Conservation (phyloP, 2,329 filamentous ascomycete species). For the Erysiphe pulchra region DNA sequence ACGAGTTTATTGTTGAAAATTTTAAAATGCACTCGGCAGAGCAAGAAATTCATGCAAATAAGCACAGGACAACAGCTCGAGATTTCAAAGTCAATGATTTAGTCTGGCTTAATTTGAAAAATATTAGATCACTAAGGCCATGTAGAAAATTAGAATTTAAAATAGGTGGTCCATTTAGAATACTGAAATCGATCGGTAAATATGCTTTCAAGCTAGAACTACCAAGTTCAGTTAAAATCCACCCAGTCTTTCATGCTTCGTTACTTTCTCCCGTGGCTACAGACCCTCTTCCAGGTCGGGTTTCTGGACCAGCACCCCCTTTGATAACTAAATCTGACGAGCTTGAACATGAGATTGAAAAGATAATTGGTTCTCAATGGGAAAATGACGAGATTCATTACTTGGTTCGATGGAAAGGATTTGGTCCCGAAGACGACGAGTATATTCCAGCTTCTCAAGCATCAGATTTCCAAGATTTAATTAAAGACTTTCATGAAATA, state of each 20-base stretch:
- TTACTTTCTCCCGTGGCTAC: not conserved
- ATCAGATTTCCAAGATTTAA: not conserved
- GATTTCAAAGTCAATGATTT: not conserved
- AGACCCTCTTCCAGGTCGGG: not conserved
- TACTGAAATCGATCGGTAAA: not conserved
- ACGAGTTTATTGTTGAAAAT: not conserved
- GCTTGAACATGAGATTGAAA: not conserved
- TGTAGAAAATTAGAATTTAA: not conserved
- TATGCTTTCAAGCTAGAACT: not conserved
- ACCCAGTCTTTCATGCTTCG: not conserved
- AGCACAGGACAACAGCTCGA: not conserved
- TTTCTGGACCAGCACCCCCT: not conserved
- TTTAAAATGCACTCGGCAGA: not conserved
- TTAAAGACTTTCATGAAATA: not conserved
- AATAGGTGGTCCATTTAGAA: not conserved
- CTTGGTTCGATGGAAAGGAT: not conserved
- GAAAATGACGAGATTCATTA: not conserved
- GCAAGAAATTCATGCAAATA: not conserved
- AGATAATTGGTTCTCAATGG: not conserved
- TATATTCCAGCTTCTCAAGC: not conserved
- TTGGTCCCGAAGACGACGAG: not conserved
- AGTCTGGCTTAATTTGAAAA: not conserved
- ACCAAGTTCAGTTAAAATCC: not conserved
- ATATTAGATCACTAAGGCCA: not conserved
- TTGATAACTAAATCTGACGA: not conserved